These are phyloP conservation scores for Epichloe coenophiala DNA, from an alignment of 2,329 filamentous ascomycete species.

Conservation along the genomic window DNA sequence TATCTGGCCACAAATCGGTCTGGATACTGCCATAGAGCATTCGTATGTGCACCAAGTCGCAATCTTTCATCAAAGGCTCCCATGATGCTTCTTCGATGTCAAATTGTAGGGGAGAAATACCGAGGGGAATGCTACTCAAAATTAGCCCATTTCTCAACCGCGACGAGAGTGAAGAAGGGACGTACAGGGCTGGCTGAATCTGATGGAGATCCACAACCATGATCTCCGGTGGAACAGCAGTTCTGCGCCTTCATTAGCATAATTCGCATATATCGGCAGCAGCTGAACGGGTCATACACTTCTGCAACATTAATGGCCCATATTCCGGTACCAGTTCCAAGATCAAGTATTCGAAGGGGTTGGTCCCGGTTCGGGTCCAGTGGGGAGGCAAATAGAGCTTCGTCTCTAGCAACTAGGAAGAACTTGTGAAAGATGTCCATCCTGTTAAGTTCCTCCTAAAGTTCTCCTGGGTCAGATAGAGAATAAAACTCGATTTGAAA, in stretches of 20 bases:
- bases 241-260: background rate
- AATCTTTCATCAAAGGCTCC: conserved; percentile 35
- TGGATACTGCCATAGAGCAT: conserved; percentile 66
- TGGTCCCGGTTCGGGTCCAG: conserved; percentile 8
- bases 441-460: conserved; percentile 57
- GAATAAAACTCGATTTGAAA: background rate
- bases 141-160: conserved; percentile 7
- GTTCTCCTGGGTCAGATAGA: background rate
- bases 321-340: conserved; percentile 81
- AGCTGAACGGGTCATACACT: conserved; percentile 27
- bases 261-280: background rate
- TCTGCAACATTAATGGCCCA: conserved; percentile 79
- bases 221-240: conserved; percentile 10
- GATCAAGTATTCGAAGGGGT: conserved; percentile 37
- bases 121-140: conserved; percentile 53
- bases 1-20: conserved; percentile 49
- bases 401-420: conserved; percentile 49
- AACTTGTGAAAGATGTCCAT: conserved; percentile 75
- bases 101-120: conserved; percentile 40
- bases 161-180: background rate
- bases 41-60: conserved; percentile 74
- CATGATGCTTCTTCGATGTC: conserved; percentile 65
- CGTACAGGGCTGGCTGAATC: conserved; percentile 26
- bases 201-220: conserved; percentile 27
- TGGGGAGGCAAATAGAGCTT: conserved; percentile 14